Conservation (phyloP, 768 basidiomycete genomes). For the Hygrophorus russula region DNA sequence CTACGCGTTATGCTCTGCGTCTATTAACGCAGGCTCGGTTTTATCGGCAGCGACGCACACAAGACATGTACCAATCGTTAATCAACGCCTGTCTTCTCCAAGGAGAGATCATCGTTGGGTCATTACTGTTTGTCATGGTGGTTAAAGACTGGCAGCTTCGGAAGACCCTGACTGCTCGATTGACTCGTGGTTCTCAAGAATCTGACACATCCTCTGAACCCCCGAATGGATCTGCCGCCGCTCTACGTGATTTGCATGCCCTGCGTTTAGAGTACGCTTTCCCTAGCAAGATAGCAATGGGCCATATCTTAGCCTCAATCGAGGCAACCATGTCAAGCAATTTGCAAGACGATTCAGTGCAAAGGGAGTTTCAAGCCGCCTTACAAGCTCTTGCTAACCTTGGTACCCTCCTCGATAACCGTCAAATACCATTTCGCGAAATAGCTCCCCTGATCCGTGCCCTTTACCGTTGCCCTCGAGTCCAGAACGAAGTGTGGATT, state of each 20-base stretch:
- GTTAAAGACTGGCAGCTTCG: conserved; percentile 48
- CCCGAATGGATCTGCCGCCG: conserved; percentile 5
- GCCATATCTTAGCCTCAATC: conserved; percentile 22
- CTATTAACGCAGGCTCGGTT: conserved; percentile 44
- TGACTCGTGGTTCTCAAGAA: not conserved
- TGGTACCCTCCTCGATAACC: conserved; percentile 37
- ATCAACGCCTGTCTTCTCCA: conserved; percentile 60
- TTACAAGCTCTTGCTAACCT: conserved; percentile 56
- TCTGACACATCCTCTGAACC: not conserved
- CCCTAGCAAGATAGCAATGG: conserved; percentile 10
- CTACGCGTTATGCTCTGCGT: conserved; percentile 38
- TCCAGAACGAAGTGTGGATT: conserved; percentile 28
- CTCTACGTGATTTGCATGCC: conserved; percentile 7
- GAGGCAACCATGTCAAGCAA: conserved; percentile 20
- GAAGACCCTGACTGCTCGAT: conserved; percentile 9
- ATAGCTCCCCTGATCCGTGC: conserved; percentile 34
- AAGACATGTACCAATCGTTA: conserved; percentile 49
- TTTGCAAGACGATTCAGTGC: conserved; percentile 9
- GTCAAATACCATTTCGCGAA: conserved; percentile 32
- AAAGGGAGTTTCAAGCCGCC: conserved; percentile 20
- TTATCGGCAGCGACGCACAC: conserved; percentile 41
- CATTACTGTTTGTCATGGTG: conserved; percentile 54
- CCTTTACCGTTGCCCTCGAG: conserved; percentile 35
- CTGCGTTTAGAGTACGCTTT: conserved; percentile 9
- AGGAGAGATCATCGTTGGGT: conserved; percentile 70